These are phyloP conservation scores for Populus hybrid DNA, from an alignment of 441 rosid species.

Conservation along the genomic window DNA sequence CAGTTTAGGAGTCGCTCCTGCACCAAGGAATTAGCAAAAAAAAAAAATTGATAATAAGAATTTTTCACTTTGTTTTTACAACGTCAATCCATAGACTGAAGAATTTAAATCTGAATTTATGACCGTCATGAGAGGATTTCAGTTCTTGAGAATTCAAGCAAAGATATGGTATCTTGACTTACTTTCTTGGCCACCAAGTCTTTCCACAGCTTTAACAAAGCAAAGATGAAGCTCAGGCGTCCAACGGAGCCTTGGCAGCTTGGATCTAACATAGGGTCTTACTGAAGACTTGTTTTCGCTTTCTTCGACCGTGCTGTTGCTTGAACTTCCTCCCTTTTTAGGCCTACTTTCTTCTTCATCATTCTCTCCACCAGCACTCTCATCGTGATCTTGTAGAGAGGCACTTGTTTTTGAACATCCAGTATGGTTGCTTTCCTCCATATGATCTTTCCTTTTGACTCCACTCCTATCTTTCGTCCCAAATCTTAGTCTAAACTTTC, in stretches of 20 bases:
- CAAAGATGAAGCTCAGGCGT: conserved; percentile 90
- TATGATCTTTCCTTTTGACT: conserved; percentile 6
- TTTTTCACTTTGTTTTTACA: neutral
- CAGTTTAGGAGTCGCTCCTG: conserved; percentile 87
- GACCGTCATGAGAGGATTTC: neutral
- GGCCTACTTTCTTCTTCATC: conserved; percentile 43
- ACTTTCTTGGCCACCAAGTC: conserved; percentile 63
- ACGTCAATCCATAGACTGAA: no score
- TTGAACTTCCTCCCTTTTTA: conserved; percentile 47
- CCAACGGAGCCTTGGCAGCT: conserved; percentile 89
- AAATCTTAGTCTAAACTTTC: conserved; percentile 1
- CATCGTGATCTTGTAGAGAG: conserved; percentile 22
- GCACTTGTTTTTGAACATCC: conserved; percentile 35
- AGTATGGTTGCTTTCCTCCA: conserved; percentile 28
- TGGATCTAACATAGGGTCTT: conserved; percentile 85
- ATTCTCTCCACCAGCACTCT: conserved; percentile 33
- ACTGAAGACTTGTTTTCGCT: conserved; percentile 49
- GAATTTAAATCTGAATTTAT: neutral
- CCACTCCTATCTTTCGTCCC: conserved; percentile 7
- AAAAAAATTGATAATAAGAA: neutral
- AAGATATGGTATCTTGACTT: conserved; percentile 19
- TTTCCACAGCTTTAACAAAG: conserved; percentile 46
- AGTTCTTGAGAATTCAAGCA: neutral
- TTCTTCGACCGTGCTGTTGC: conserved; percentile 88
- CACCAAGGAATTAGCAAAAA: neutral